Percentiles rank a stretch among this genome's conserved stretches.
These are phyloP conservation scores for Aspergillus sp. DNA, from an alignment of 2,329 filamentous ascomycete species.

Conservation along the genomic window DNA sequence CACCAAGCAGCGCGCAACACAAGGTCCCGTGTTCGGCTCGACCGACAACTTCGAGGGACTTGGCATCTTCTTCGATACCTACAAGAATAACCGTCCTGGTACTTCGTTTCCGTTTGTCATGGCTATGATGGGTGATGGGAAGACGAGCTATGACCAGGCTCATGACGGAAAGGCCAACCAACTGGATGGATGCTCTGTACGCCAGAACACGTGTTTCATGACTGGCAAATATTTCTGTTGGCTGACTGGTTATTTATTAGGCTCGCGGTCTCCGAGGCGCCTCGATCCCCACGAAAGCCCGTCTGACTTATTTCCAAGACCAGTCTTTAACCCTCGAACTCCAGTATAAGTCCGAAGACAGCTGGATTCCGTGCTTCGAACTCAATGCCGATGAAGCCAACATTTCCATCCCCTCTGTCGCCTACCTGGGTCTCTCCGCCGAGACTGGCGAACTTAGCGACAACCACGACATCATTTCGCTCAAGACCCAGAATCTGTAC, in stretches of 20 bases:
- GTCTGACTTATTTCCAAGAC: conserved; percentile 93
- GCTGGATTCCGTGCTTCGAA: conserved; percentile 88
- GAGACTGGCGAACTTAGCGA: conserved; percentile 96
- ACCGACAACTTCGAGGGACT: conserved; percentile 86
- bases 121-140: conserved; percentile 93
- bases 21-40: conserved; percentile 79
- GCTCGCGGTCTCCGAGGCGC: conserved; percentile 81
- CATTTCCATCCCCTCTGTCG: conserved; percentile 65
- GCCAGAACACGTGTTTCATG: conserved; percentile 14
- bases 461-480: conserved; percentile 91
- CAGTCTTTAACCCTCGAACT: conserved; percentile 83
- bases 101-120: conserved; percentile 96
- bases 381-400: conserved; percentile 52
- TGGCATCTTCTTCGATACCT: conserved; percentile 94
- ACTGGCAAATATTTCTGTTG: neutral
- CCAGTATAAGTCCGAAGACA: conserved; percentile 82
- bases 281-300: conserved; percentile 71
- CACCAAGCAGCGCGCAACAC: conserved; percentile 77
- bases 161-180: conserved; percentile 92
- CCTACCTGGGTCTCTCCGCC: conserved; percentile 55
- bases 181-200: conserved; percentile 79
- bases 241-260: conserved; percentile 19
- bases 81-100: conserved; percentile 97
- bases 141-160: conserved; percentile 81
- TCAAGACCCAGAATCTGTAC: conserved; percentile 84